Percentiles rank a stretch among this genome's conserved stretches.
These are phyloP conservation scores for Solanum bulbocastanum DNA, from an alignment of 257 asterid species.

Conservation along the genomic window DNA sequence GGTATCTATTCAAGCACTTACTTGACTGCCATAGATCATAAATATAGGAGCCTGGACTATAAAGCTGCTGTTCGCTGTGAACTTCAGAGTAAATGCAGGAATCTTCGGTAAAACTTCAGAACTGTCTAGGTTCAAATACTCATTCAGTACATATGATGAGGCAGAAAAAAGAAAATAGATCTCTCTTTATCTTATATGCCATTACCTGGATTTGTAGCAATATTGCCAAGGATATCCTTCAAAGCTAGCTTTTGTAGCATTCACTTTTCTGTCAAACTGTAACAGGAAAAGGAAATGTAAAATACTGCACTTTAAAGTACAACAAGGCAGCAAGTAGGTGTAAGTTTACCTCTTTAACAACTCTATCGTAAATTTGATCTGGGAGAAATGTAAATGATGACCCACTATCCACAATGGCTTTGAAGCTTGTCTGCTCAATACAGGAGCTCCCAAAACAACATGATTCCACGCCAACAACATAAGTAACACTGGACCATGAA, in stretches of 20 bases:
- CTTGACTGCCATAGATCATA: slow-evolving; percentile 62
- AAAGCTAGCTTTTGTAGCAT: slow-evolving; percentile 53
- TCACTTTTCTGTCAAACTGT: slow-evolving; percentile 61
- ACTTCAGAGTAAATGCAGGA: slow-evolving; percentile 65
- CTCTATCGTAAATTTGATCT: slow-evolving; percentile 35
- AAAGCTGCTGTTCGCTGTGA: slow-evolving; percentile 49
- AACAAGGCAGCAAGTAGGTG: not conserved
- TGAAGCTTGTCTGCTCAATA: slow-evolving; percentile 35
- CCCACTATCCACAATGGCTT: slow-evolving; percentile 74
- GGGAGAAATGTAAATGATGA: slow-evolving; percentile 78
- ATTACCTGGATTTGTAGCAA: slow-evolving; percentile 76
- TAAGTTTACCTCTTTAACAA: slow-evolving; percentile 48
- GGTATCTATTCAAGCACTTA: slow-evolving; percentile 14
- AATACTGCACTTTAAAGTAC: not conserved
- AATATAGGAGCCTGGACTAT: slow-evolving; percentile 57
- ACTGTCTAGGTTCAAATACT: slow-evolving; percentile 32
- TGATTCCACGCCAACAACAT: slow-evolving; percentile 57
- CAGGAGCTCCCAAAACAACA: slow-evolving; percentile 61
- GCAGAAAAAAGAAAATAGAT: not conserved
- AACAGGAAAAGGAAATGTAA: slow-evolving; percentile 2
- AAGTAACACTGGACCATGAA: slow-evolving; percentile 40
- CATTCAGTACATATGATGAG: slow-evolving; percentile 4
- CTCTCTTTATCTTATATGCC: not conserved
- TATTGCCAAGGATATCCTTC: slow-evolving; percentile 79
- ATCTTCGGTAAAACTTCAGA: slow-evolving; percentile 39